These are phyloP conservation scores for Hanseniaspora gamundiae DNA, from an alignment of 1,139 yeast genomes.

Conservation along the genomic window DNA sequence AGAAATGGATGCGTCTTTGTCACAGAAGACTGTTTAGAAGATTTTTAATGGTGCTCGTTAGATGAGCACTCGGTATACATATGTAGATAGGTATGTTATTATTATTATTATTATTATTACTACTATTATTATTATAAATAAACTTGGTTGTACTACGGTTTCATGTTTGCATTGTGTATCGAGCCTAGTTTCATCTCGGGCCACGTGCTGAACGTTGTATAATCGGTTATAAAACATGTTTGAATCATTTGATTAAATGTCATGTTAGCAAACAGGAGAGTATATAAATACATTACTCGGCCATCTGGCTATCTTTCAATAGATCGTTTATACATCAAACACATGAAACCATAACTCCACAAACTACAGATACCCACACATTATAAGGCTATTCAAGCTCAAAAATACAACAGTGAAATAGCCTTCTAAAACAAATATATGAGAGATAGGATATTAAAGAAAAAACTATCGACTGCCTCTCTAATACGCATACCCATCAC, in stretches of 20 bases:
- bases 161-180: too few species aligned
- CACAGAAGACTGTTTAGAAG: neutral
- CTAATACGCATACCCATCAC: neutral
- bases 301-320: too few species aligned
- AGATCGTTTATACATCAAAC: too few species aligned
- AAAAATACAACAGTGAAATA: too few species aligned
- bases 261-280: neutral
- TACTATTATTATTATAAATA: too few species aligned
- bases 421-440: neutral
- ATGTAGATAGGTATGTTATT: neutral
- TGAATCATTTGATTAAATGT: conserved; percentile 1
- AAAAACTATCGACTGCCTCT: neutral
- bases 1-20: conserved; percentile 1
- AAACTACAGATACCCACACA: too few species aligned
- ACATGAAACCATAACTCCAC: too few species aligned
- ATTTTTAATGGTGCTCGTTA: neutral
- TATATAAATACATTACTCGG: neutral
- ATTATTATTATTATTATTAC: neutral
- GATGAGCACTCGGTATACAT: neutral
- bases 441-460: neutral
- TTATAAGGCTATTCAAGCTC: too few species aligned
- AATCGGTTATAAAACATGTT: too few species aligned
- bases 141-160: too few species aligned
- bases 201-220: neutral
- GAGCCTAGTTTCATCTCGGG: too few species aligned